Percentiles rank a stretch among this genome's conserved stretches.
phyloP scores from a whole-genome alignment of 805 yeast genomes.

The Torulaspora quercuum region DNA sequence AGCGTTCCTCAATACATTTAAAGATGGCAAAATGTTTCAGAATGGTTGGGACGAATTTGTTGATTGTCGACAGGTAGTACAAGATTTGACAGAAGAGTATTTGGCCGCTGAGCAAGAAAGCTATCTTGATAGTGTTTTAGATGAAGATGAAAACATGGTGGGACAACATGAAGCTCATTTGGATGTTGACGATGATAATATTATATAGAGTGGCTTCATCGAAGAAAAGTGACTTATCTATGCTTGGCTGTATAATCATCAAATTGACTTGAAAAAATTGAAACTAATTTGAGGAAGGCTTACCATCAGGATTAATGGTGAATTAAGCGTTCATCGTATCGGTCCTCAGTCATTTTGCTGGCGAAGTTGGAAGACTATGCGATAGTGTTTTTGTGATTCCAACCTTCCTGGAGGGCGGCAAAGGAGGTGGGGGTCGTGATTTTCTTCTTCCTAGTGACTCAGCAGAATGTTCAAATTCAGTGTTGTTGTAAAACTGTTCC shows the following conservation, averaged over 20 bases:
- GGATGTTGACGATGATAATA: conserved; percentile 33
- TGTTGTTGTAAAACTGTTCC: conserved; percentile 13
- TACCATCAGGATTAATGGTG: too few relatives aligned
- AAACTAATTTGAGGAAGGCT: too few relatives aligned
- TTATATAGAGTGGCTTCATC: conserved; percentile 12
- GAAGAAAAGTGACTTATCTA: conserved; percentile 2
- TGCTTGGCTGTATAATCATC: conserved; percentile 5
- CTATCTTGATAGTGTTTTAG: conserved; percentile 38
- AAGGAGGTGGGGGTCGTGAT: conserved; percentile 40
- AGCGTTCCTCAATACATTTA: conserved; percentile 81
- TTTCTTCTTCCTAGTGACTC: conserved; percentile 37
- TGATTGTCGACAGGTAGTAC: conserved; percentile 70
- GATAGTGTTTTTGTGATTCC: conserved; percentile 9
- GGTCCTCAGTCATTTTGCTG: too few relatives aligned
- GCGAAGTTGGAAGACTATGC: conserved; percentile 5
- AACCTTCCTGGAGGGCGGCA: conserved; percentile 37
- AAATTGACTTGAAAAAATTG: too few relatives aligned
- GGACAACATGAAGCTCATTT: conserved; percentile 24
- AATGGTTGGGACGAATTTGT: conserved; percentile 63
- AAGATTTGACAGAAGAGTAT: conserved; percentile 73
- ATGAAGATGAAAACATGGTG: conserved; percentile 39
- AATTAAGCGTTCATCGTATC: too few relatives aligned
- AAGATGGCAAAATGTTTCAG: conserved; percentile 40
- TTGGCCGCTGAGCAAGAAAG: conserved; percentile 60
- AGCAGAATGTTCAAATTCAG: conserved; percentile 29